These are phyloP conservation scores for Rehmannia glutinosa DNA, from an alignment of 257 asterid species.

Conservation along the genomic window DNA sequence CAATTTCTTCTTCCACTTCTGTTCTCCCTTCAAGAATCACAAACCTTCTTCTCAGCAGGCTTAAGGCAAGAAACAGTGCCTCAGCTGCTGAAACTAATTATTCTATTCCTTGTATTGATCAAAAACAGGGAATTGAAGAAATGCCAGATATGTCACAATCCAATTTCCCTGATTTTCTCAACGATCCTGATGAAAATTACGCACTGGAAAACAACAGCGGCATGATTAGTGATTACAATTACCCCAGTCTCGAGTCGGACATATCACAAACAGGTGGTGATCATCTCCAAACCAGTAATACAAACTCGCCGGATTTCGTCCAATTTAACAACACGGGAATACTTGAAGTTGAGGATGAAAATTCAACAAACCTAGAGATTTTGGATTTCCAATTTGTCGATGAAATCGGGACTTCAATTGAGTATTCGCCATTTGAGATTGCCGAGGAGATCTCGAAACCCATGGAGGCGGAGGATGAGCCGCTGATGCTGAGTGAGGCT, in stretches of 20 bases:
- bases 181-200: conserved; percentile 42
- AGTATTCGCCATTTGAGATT: conserved; percentile 65
- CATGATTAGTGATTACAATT: background rate
- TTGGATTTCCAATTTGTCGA: conserved; percentile 67
- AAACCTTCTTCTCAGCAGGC: conserved; percentile 60
- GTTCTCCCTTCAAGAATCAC: conserved; percentile 74
- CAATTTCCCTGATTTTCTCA: conserved; percentile 53
- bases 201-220: too few relatives aligned
- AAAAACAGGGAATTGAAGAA: conserved; percentile 24
- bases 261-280: background rate
- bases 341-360: conserved; percentile 14
- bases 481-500: conserved; percentile 45
- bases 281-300: too few relatives aligned
- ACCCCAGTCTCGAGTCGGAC: background rate
- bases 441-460: conserved; percentile 54
- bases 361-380: conserved; percentile 25
- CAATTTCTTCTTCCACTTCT: conserved; percentile 38
- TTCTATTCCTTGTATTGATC: background rate
- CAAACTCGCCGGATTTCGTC: conserved; percentile 9
- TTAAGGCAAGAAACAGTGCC: conserved; percentile 57
- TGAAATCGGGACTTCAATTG: conserved; percentile 39
- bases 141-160: conserved; percentile 37
- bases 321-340: conserved; percentile 1
- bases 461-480: conserved; percentile 34
- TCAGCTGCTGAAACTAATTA: conserved; percentile 15